Percentiles rank a stretch among this genome's conserved stretches.
phyloP scores from a whole-genome alignment of 192 early-diverging fungal species.

The Linnemannia zychae region DNA sequence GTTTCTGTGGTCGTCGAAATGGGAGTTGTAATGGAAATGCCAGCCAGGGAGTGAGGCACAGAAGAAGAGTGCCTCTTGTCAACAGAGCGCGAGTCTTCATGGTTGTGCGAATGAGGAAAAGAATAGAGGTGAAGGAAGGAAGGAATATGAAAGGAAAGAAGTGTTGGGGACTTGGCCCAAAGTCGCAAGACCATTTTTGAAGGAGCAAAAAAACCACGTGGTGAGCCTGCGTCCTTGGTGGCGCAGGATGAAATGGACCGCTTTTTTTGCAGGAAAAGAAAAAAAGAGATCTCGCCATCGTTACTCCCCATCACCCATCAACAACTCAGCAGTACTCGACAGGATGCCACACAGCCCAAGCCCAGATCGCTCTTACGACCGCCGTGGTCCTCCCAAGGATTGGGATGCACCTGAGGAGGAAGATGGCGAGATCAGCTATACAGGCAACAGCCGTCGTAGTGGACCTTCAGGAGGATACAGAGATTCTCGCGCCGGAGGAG shows the following conservation, averaged over 20 bases:
- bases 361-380: conserved; percentile 35
- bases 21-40: conserved; percentile 22
- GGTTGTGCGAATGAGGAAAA: background rate
- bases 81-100: conserved; percentile 9
- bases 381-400: conserved; percentile 38
- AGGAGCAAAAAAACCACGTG: background rate
- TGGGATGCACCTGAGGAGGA: conserved; percentile 58
- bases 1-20: conserved; percentile 16
- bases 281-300: background rate
- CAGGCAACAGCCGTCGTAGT: conserved; percentile 1
- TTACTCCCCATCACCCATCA: background rate
- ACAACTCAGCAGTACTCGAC: background rate
- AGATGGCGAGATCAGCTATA: conserved; percentile 50
- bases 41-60: conserved; percentile 16
- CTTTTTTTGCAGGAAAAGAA: background rate
- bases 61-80: background rate
- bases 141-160: background rate
- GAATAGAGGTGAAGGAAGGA: background rate
- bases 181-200: background rate
- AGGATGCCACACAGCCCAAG: conserved; percentile 44
- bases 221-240: background rate
- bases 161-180: background rate
- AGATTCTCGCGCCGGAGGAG: conserved; percentile 8
- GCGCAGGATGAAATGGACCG: background rate
- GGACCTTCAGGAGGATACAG: conserved; percentile 9